A percentile compares a stretch with the other conserved stretches of the same genome.
Conservation (phyloP, 805 yeast species). For the Helenozyma rhizophorensis region DNA sequence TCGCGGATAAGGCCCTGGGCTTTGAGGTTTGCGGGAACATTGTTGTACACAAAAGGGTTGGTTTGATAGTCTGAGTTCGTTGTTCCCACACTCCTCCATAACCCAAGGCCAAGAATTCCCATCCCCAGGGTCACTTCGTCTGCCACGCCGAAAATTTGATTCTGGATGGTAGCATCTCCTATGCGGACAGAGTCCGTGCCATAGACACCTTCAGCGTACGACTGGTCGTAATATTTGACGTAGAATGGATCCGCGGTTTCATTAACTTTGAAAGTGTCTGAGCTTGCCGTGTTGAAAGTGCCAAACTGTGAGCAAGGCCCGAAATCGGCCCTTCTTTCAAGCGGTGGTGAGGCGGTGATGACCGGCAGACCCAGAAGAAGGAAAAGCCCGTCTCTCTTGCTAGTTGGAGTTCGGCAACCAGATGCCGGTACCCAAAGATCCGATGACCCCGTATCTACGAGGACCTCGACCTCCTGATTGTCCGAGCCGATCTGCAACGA, state of each 20-base stretch:
- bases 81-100: conserved; percentile 1
- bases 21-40: conserved; percentile 61
- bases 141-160: conserved; percentile 72
- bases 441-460: conserved; percentile 43
- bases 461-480: conserved; percentile 21
- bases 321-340: too few relatives aligned
- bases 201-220: conserved; percentile 49
- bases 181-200: conserved; percentile 58
- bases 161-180: conserved; percentile 44
- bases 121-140: conserved; percentile 55
- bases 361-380: too few relatives aligned
- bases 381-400: too few relatives aligned
- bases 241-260: conserved; percentile 35
- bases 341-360: too few relatives aligned
- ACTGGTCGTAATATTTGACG: conserved; percentile 46
- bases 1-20: conserved; percentile 52
- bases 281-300: conserved; percentile 40
- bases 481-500: conserved; percentile 11
- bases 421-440: conserved; percentile 46
- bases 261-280: conserved; percentile 38
- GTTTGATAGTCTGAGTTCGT: too few relatives aligned
- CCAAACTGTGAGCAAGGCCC: conserved; percentile 47
- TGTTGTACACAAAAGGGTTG: conserved; percentile 45
- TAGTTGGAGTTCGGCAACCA: too few relatives aligned
- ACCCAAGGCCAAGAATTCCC: conserved; percentile 75